Evolutionary conservation across 306 rosid genomes (phyloP).

Genomic region (Hippophae tibetana): DNA sequence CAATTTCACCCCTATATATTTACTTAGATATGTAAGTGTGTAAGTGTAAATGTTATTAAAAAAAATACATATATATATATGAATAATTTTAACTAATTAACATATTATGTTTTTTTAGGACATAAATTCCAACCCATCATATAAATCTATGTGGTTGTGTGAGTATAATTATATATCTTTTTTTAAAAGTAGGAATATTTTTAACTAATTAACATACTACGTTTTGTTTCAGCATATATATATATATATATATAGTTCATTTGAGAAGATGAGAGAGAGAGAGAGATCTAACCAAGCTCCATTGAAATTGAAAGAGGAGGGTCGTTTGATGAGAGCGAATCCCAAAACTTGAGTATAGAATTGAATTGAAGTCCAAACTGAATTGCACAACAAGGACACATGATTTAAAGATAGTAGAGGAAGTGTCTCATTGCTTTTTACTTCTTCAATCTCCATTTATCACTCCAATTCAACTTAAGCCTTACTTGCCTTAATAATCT

Average conservation of each 20-base stretch:
- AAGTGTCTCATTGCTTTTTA: slow-evolving; percentile 42
- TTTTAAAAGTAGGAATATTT: no score
- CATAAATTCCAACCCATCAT: no score
- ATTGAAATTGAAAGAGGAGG: slow-evolving; percentile 73
- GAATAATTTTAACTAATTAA: no score
- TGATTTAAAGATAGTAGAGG: slow-evolving; percentile 68
- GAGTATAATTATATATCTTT: no score
- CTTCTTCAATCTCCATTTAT: slow-evolving; percentile 62
- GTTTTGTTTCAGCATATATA: no score
- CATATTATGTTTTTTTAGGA: no score
- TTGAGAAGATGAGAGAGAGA: background rate
- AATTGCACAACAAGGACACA: slow-evolving; percentile 57
- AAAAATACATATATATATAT: no score
- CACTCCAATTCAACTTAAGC: background rate
- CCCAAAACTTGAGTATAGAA: slow-evolving; percentile 71
- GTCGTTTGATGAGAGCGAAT: slow-evolving; percentile 69
- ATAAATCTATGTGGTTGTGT: no score
- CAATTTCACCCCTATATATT: no score
- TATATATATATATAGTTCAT: background rate
- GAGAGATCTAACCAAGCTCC: slow-evolving; percentile 56
- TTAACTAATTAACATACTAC: no score
- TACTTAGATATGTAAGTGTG: no score
- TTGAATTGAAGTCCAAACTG: slow-evolving; percentile 57
- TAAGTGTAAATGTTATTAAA: no score
- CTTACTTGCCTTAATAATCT: slow-evolving; percentile 6